Base-by-base conservation (phyloP, 345 rosid genomes). In the Gossypium stocksii region DNA sequence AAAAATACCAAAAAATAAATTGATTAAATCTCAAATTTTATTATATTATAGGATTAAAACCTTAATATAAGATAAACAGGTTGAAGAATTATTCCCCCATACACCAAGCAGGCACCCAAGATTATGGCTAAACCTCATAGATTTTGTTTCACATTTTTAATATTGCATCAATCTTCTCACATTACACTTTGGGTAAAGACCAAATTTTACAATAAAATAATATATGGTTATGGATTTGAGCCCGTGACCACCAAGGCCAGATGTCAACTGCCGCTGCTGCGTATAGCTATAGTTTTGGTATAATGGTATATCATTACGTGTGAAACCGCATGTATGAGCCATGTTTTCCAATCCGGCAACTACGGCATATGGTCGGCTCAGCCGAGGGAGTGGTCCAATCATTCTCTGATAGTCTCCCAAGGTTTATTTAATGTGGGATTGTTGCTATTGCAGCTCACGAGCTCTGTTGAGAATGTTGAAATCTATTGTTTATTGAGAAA, bases 261-360 rank as follows among this genome's bases (percentile, higher is more conserved):
- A 15, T 68, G 46, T 70, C 29, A n/a, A 53, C 60, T 49, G 62
- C 73, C 22, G 56, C 11, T 52, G 71, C 41, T 23, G 23, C 34
- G 56, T 16, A 52, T n/a, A 53, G 58, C 58, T 7, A n/a, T 34
- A 34, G 41, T 19, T 53, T 17, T 53, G 58, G 58, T n/a, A 53
- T 49, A 49, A 53, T 53, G 58, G 58, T 53, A 65, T 7, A 34
- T 34, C 38, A 34, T 34, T 8, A 58, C 58, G 20, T 22, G 38
- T 23, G 63, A 58, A 58, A 58, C 41, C 41, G 41, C 63, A 56
- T 10, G 63, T 2, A 4, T 4, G 23, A 58, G 17, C 34, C 34
- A 23, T 10, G 63, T n/a, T 52, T 70, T 23, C 19, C 74, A 53
- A 70, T 70, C 74, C 62, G 11, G 19, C 48, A 70, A 70, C 62